Conservation (phyloP, 495 filamentous ascomycete species). For the Aspergillus coremiiformis region DNA sequence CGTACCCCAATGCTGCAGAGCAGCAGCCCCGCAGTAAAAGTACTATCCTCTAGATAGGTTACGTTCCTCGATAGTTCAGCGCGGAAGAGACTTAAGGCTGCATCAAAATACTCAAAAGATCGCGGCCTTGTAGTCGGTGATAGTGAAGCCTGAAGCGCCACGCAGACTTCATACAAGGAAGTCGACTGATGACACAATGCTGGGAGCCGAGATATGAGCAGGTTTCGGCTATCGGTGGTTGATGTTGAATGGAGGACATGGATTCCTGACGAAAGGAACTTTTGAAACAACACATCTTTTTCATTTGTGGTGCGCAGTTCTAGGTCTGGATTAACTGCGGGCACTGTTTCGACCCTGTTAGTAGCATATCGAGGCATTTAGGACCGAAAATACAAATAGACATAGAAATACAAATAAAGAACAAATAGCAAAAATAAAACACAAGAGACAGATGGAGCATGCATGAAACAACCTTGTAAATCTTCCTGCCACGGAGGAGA, state of each 20-base stretch:
- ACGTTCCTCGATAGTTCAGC: conserved; percentile 22
- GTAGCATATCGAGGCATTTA: no score
- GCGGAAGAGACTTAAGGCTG: conserved; percentile 24
- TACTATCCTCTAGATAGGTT: conserved; percentile 23
- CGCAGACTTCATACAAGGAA: conserved; percentile 27
- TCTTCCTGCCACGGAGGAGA: no score
- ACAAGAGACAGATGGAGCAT: no score
- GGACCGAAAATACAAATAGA: neutral
- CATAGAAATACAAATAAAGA: neutral
- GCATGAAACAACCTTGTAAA: no score
- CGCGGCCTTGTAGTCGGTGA: conserved; percentile 3
- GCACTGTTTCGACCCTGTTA: neutral
- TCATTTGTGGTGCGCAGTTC: neutral
- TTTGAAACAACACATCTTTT: conserved; percentile 23
- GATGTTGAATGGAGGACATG: conserved; percentile 30
- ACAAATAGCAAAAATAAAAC: no score
- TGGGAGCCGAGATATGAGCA: conserved; percentile 21
- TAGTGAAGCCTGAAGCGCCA: conserved; percentile 28
- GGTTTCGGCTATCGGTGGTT: conserved; percentile 11
- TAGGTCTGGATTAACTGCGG: neutral
- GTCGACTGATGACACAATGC: conserved; percentile 23
- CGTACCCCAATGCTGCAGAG: conserved; percentile 33
- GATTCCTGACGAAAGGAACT: conserved; percentile 27
- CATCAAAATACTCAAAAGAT: conserved; percentile 31
- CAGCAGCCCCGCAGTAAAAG: conserved; percentile 28